Conservation (phyloP, 2,329 filamentous ascomycete genomes). For the Endoconidiophora laricicola region DNA sequence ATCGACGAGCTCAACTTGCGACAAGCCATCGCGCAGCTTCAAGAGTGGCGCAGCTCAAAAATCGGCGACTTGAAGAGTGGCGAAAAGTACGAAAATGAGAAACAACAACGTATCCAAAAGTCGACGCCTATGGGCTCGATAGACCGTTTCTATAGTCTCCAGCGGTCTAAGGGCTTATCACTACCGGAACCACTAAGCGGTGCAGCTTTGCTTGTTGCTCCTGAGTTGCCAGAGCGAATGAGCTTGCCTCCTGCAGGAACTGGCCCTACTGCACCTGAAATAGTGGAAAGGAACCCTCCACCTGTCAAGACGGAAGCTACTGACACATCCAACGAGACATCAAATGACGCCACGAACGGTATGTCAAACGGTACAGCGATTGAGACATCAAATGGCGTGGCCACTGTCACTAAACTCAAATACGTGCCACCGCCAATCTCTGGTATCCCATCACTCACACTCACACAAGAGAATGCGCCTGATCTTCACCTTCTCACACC, state of each 20-base stretch:
- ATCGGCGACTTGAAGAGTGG: conserved; percentile 75
- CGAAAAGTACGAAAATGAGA: conserved; percentile 86
- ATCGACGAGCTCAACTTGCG: conserved; percentile 84
- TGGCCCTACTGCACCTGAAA: conserved; percentile 17
- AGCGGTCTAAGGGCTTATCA: conserved; percentile 50
- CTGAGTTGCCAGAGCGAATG: conserved; percentile 53
- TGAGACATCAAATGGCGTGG: conserved; percentile 24
- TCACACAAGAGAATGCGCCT: conserved; percentile 59
- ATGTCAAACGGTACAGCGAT: conserved; percentile 11
- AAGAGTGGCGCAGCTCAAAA: conserved; percentile 78
- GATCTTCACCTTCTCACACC: conserved; percentile 74
- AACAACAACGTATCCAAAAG: conserved; percentile 56
- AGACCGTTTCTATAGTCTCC: conserved; percentile 54
- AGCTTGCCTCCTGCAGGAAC: conserved; percentile 18
- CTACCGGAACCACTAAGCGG: conserved; percentile 56
- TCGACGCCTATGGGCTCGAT: conserved; percentile 60
- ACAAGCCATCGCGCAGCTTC: conserved; percentile 74
- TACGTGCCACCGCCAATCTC: conserved; percentile 39
- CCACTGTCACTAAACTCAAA: conserved; percentile 29
- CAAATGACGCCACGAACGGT: conserved; percentile 4
- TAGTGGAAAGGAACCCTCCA: conserved; percentile 15
- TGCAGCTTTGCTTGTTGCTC: conserved; percentile 59
- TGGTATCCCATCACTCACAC: conserved; percentile 44
- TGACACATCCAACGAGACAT: conserved; percentile 34
- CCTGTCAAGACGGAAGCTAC: conserved; percentile 34